These are phyloP conservation scores for Filosporella fistucella DNA, from an alignment of 495 filamentous ascomycete genomes.

Conservation along the genomic window DNA sequence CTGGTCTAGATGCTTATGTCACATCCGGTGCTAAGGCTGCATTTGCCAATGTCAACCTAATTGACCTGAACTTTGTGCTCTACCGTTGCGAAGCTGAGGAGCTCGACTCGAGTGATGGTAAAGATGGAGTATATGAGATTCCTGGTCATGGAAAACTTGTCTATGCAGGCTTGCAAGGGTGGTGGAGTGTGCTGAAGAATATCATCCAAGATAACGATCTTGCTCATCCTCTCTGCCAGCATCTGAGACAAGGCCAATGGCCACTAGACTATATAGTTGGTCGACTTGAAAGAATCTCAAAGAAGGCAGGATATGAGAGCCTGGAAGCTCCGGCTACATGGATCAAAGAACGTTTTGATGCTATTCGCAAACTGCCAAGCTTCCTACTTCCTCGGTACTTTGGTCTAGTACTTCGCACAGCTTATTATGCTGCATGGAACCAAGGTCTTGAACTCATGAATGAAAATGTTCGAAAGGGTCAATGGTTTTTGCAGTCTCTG, in stretches of 20 bases:
- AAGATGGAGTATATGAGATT: conserved; percentile 84
- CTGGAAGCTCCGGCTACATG: conserved; percentile 65
- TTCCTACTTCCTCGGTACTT: conserved; percentile 94
- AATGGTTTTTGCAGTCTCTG: conserved; percentile 79
- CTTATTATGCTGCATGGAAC: conserved; percentile 78
- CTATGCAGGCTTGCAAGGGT: conserved; percentile 95
- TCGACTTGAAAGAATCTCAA: conserved; percentile 67
- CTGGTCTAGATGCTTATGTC: conserved; percentile 77
- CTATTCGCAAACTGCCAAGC: conserved; percentile 75
- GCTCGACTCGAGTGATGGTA: conserved; percentile 68
- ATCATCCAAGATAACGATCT: conserved; percentile 88
- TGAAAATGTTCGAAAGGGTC: conserved; percentile 69
- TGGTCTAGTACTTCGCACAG: conserved; percentile 78
- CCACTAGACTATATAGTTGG: conserved; percentile 84
- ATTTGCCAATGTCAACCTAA: conserved; percentile 64
- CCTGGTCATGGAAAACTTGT: conserved; percentile 79
- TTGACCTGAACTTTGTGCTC: conserved; percentile 87
- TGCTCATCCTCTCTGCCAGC: conserved; percentile 87
- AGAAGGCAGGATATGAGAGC: conserved; percentile 51
- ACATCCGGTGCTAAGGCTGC: conserved; percentile 77
- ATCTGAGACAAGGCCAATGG: conserved; percentile 90
- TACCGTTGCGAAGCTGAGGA: conserved; percentile 95
- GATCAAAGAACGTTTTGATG: conserved; percentile 79
- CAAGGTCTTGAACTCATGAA: conserved; percentile 73
- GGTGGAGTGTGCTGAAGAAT: conserved; percentile 89